These are phyloP conservation scores for Aspergillus fructus DNA, from an alignment of 2,329 filamentous ascomycete species.

Conservation along the genomic window DNA sequence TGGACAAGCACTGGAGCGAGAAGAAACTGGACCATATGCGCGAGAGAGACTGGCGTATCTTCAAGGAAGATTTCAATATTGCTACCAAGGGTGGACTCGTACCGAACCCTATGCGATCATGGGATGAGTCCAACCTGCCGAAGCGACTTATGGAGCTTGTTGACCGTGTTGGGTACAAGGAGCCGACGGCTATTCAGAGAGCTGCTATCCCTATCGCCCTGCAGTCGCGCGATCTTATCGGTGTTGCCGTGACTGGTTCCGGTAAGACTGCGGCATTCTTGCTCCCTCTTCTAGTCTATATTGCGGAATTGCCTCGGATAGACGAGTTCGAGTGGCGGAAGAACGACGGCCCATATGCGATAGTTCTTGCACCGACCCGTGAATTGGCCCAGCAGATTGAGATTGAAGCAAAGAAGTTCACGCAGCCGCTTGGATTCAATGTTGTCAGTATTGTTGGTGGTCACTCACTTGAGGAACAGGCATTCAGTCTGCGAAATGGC, in stretches of 20 bases:
- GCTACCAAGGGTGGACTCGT: slow-evolving; percentile 87
- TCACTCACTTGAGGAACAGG: slow-evolving; percentile 90
- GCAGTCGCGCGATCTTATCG: slow-evolving; percentile 92
- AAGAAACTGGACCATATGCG: slow-evolving; percentile 93
- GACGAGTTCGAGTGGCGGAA: slow-evolving; percentile 79
- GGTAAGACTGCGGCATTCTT: slow-evolving; percentile 97
- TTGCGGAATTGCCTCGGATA: slow-evolving; percentile 81
- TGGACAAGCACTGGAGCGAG: slow-evolving; percentile 94
- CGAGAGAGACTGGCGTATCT: slow-evolving; percentile 97
- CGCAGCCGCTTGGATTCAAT: slow-evolving; percentile 83
- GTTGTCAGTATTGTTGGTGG: slow-evolving; percentile 98
- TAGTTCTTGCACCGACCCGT: slow-evolving; percentile 93
- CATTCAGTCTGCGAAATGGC: slow-evolving; percentile 83
- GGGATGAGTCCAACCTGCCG: slow-evolving; percentile 82
- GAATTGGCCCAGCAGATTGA: slow-evolving; percentile 98
- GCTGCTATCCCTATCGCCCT: slow-evolving; percentile 94
- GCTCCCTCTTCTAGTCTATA: slow-evolving; percentile 89
- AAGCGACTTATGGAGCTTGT: slow-evolving; percentile 77
- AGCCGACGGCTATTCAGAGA: slow-evolving; percentile 87
- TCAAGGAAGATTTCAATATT: slow-evolving; percentile 99
- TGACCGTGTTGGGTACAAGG: slow-evolving; percentile 80
- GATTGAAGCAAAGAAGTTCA: slow-evolving; percentile 88
- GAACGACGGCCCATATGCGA: slow-evolving; percentile 94
- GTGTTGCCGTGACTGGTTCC: slow-evolving; percentile 95
- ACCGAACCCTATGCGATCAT: slow-evolving; percentile 94